Evolutionary conservation across 208 protist genomes (phyloP), one percentile per base, ranked within the genome.

Genomic region (Herpetomonas samuelpessoai): DNA sequence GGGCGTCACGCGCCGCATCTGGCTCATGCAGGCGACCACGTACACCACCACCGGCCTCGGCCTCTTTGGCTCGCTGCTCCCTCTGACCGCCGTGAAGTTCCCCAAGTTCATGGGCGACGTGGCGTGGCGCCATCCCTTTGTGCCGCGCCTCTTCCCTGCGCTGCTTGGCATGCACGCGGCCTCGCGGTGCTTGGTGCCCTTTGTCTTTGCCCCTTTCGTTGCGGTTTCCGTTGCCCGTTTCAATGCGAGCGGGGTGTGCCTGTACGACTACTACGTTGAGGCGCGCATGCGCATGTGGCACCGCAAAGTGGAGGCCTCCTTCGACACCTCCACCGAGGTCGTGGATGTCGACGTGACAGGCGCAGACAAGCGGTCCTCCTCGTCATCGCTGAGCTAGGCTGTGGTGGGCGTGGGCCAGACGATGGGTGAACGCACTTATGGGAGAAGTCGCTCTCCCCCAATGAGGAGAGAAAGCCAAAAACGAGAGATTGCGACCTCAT

Each of bases 91-190:
- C 1, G 79, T 93, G 47, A 86, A 76, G 59, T 92, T 92, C 39
- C 90, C 90, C 4, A 88, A 87, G 67, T 96, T 79, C 47, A 93
- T 93, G 87, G 85, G 87, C 39, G 85, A 96, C 62, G 87, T 93
- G 31, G 78, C 76, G 26, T 93, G 86, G 86, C 83, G 87, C 26
- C 79, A 90, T 53, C 84, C 81, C 2, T 93, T 91, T 66, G 73
- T 96, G 31, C 87, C 90, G 22, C 79, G 86, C 2, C 71, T 93
- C 24, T 96, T 96, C 68, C 90, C 90, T 10, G 59, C 81, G 9
- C 24, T 93, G 10, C 57, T 96, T 3, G 90, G 90, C 63, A 78
- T 94, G 73, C 85, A 85, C 58, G 56, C 86, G 14, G 85, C 85
- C 29, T 94, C 86, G 26, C 82, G 84, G 41, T 91, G 85, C 46